Conservation (phyloP, 257 asterid species). For the Petunia axillaris region DNA sequence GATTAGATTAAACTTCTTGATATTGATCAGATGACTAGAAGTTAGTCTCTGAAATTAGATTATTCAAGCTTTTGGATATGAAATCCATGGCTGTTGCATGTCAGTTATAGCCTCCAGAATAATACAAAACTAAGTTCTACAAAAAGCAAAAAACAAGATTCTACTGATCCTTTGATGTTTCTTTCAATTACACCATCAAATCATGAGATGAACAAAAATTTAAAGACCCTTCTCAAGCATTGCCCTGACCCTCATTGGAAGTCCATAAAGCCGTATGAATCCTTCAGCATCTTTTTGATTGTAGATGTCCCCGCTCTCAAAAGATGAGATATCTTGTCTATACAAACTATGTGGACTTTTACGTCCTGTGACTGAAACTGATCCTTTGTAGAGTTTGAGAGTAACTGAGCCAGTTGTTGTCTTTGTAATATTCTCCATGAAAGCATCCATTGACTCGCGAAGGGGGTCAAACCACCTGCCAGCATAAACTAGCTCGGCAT, state of each 20-base stretch:
- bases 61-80: not conserved
- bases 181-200: not conserved
- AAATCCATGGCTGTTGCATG: not conserved
- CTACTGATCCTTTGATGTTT: not conserved
- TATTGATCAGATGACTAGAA: not conserved
- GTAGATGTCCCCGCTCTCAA: slow-evolving; percentile 87
- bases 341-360: slow-evolving; percentile 79
- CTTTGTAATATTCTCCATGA: slow-evolving; percentile 88
- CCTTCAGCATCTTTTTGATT: slow-evolving; percentile 97
- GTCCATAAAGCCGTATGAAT: slow-evolving; percentile 79
- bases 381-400: slow-evolving; percentile 84
- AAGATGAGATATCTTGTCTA: slow-evolving; percentile 86
- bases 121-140: not conserved
- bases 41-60: not conserved
- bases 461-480: slow-evolving; percentile 97
- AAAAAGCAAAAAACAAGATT: slow-evolving; percentile 8
- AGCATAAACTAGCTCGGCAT: slow-evolving; percentile 84
- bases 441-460: slow-evolving; percentile 86
- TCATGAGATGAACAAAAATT: not conserved
- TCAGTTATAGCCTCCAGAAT: too few species aligned
- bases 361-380: slow-evolving; percentile 64
- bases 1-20: not conserved
- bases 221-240: slow-evolving; percentile 79
- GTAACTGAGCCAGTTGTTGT: slow-evolving; percentile 81
- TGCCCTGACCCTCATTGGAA: slow-evolving; percentile 86